phyloP scores from a whole-genome alignment of 495 filamentous ascomycete species.

The Lasiosphaeris hirsuta region DNA sequence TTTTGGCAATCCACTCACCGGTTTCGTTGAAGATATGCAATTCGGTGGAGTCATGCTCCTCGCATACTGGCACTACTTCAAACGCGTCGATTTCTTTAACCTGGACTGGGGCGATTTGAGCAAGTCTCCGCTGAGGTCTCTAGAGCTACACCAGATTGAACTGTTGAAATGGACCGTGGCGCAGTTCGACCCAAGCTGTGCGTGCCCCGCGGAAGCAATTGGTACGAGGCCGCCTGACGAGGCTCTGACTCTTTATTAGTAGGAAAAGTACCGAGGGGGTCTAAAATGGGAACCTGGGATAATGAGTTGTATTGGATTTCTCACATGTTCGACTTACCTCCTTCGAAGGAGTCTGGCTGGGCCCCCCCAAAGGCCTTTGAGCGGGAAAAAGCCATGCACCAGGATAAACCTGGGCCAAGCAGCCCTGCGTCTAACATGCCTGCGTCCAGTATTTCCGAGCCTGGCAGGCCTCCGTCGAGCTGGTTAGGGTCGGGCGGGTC shows the following conservation, averaged over 20 bases:
- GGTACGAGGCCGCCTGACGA: not conserved
- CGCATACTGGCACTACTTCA: conserved; percentile 30
- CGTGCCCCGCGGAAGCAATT: not conserved
- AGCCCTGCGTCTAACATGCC: not conserved
- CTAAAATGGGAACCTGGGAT: conserved; percentile 27
- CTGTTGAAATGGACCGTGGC: conserved; percentile 16
- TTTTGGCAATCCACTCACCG: conserved; percentile 12
- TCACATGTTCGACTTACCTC: conserved; percentile 21
- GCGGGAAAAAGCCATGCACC: conserved; percentile 20
- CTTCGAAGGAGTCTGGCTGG: conserved; percentile 14
- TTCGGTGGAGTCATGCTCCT: conserved; percentile 22
- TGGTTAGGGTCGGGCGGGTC: too few species aligned
- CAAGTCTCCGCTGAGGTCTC: conserved; percentile 11
- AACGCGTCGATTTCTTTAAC: conserved; percentile 24
- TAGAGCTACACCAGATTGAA: conserved; percentile 16
- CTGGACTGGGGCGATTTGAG: conserved; percentile 17
- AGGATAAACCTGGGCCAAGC: not conserved
- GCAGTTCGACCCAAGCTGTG: conserved; percentile 15
- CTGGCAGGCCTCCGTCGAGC: too few species aligned
- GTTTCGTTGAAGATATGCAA: conserved; percentile 27
- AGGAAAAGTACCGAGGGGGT: conserved; percentile 12
- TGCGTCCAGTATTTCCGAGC: too few species aligned
- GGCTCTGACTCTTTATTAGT: conserved; percentile 12
- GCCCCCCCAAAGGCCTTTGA: conserved; percentile 21
- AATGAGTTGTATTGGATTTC: conserved; percentile 30